Evolutionary conservation across 1,284 basidiomycete genomes (phyloP), one percentile per base, ranked within the genome.

Genomic region (Irpex rosettiformis): DNA sequence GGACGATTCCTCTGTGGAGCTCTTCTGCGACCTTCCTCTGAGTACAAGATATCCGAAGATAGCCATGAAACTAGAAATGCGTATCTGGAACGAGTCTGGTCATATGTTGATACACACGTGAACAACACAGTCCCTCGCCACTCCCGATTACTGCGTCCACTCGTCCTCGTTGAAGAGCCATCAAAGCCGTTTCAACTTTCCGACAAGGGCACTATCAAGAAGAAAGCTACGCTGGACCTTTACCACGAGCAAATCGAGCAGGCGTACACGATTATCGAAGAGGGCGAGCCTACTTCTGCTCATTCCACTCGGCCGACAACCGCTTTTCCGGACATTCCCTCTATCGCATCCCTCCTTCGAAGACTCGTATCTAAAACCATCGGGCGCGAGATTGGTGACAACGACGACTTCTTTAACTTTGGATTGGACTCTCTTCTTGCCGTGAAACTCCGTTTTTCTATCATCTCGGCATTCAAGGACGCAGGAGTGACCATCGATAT

Each of bases 351-450:
- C 11, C 75, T 73, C 56, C 64, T 76, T 7, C 66, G 67, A 5
- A 55, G 58, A 2, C 62, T 70, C 3, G 65, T 75, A 13, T 37
- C 61, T 21, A 66, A 62, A 7, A 70, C 73, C 8, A 57, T 76
- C 25, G 57, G 55, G n/a, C 56, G 60, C 4, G 16, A 54, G 5
- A 52, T 72, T 11, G 43, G 58, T 3, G 74, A 76, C 52, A 58
- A 66, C 24, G 72, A 67, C n/a, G 77, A 80, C 58, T 63, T 80
- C 11, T 79, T 80, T 64, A 68, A 73, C 22, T 64, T 69, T 51
- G 48, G 48, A 10, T 24, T 51, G 25, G 24, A 51, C 18, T 51
- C 48, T 16, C 48, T 51, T 22, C 24, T 27, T 8, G 48, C 48
- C 5, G 24, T 51, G 21, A 51, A 51, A 11, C 24, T 51, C 10